Conservation (phyloP, 768 basidiomycete species). For the Suillus subalutaceus region DNA sequence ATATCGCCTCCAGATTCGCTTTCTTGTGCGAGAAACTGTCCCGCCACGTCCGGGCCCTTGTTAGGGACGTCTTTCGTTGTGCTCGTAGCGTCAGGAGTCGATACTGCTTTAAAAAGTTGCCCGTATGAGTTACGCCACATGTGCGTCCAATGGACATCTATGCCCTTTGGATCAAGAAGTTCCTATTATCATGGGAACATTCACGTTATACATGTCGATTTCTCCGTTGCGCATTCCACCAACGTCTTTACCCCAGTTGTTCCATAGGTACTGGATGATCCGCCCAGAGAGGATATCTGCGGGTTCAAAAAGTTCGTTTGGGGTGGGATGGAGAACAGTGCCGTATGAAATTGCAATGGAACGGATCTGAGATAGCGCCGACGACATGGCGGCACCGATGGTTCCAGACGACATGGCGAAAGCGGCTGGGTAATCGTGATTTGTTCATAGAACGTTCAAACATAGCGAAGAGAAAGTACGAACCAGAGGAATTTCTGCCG, state of each 20-base stretch:
- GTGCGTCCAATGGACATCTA: slow-evolving; percentile 77
- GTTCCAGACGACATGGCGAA: slow-evolving; percentile 92
- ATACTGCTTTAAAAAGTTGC: slow-evolving; percentile 66
- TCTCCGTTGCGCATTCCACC: slow-evolving; percentile 59
- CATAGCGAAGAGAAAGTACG: slow-evolving; percentile 21
- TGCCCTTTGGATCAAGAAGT: slow-evolving; percentile 57
- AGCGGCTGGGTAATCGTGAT: slow-evolving; percentile 53
- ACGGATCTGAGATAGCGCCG: slow-evolving; percentile 67
- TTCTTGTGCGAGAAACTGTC: slow-evolving; percentile 20
- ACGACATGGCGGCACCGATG: slow-evolving; percentile 87
- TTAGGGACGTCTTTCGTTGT: slow-evolving; percentile 32
- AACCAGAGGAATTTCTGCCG: slow-evolving; percentile 83
- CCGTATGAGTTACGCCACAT: slow-evolving; percentile 90
- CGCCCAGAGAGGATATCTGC: slow-evolving; percentile 69
- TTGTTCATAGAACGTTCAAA: slow-evolving; percentile 8
- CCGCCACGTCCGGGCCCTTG: slow-evolving; percentile 48
- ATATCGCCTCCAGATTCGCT: slow-evolving; percentile 11
- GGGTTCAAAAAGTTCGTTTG: slow-evolving; percentile 59
- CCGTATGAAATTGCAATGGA: slow-evolving; percentile 92
- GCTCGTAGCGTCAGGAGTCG: slow-evolving; percentile 18
- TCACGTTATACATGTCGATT: slow-evolving; percentile 84
- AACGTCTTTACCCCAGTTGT: slow-evolving; percentile 80
- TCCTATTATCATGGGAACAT: slow-evolving; percentile 81
- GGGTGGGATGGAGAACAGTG: slow-evolving; percentile 70
- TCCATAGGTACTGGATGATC: slow-evolving; percentile 77